Conservation (phyloP, 2,329 filamentous ascomycete genomes). For the Rutstroemia sp. region DNA sequence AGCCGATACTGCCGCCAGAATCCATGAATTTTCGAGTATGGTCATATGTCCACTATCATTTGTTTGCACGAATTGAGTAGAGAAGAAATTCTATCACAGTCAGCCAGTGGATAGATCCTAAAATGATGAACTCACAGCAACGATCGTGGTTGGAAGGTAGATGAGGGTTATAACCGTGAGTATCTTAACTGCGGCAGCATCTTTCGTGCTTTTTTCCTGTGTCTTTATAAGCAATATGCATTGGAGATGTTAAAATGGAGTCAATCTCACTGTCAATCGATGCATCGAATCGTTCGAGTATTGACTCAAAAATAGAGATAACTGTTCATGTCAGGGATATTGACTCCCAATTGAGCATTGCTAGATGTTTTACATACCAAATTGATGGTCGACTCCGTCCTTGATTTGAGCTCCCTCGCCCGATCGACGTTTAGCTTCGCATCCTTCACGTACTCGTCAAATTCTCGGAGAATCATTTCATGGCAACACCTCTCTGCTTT, state of each 20-base stretch:
- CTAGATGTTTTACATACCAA: conserved; percentile 10
- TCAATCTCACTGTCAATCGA: conserved; percentile 13
- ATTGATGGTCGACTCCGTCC: conserved; percentile 13
- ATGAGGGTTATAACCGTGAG: conserved; percentile 22
- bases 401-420: conserved; percentile 11
- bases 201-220: conserved; percentile 18
- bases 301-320: conserved; percentile 17
- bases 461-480: conserved; percentile 10
- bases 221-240: background rate
- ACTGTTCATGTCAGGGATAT: conserved; percentile 3
- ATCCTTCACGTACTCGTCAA: conserved; percentile 15
- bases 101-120: background rate
- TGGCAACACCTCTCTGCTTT: background rate
- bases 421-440: conserved; percentile 10
- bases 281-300: conserved; percentile 17
- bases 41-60: conserved; percentile 11
- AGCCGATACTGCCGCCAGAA: conserved; percentile 17
- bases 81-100: conserved; percentile 18
- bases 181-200: conserved; percentile 23
- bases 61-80: conserved; percentile 19
- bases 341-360: background rate
- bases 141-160: conserved; percentile 20
- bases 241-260: background rate
- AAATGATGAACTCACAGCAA: conserved; percentile 12
- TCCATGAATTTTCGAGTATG: conserved; percentile 14